These are phyloP conservation scores for Camellia sinensis DNA, from an alignment of 148 eudicot genomes.

Conservation along the genomic window DNA sequence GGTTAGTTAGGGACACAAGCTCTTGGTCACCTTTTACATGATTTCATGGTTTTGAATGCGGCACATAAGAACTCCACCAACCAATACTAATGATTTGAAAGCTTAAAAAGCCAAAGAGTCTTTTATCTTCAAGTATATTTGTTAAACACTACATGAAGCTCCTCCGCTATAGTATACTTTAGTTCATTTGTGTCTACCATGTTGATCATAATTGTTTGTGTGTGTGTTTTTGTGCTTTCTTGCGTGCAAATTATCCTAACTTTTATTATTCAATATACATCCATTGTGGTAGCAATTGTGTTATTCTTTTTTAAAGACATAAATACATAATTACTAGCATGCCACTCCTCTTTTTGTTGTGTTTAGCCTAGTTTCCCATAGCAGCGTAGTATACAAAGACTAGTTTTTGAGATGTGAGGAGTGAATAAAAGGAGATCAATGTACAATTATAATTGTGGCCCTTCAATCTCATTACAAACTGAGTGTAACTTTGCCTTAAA, in stretches of 20 bases:
- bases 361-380: constrained; percentile 14
- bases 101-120: not conserved
- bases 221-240: not conserved
- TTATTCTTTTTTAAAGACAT: not conserved
- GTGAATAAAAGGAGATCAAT: constrained; percentile 29
- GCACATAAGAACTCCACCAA: not conserved
- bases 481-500: constrained; percentile 12
- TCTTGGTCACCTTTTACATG: not conserved
- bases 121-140: not conserved
- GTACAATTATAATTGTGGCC: constrained; percentile 23
- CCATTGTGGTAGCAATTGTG: too few relatives aligned
- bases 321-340: not conserved
- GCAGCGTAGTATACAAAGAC: constrained; percentile 32
- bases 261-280: not conserved
- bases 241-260: not conserved
- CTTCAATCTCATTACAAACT: constrained; percentile 20
- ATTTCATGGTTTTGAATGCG: not conserved
- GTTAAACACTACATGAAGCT: not conserved
- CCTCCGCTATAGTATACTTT: not conserved
- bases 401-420: constrained; percentile 47
- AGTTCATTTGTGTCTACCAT: not conserved
- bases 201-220: not conserved
- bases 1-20: not conserved
- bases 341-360: not conserved
- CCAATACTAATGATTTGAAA: not conserved